These are phyloP conservation scores for Vitis riparia DNA, from an alignment of 164 flowering plant species.

Conservation along the genomic window DNA sequence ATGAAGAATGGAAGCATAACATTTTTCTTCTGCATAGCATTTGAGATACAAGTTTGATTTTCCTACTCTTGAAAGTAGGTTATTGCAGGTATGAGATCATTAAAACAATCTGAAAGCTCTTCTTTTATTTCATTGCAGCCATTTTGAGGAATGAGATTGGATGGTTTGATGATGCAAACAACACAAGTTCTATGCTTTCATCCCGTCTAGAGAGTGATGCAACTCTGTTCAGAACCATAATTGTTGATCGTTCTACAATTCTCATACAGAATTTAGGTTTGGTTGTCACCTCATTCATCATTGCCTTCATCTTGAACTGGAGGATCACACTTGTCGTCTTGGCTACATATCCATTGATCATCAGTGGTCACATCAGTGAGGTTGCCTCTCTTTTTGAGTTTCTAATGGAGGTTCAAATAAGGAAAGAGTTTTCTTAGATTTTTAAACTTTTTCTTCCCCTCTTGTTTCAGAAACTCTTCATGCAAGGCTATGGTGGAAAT, in stretches of 20 bases:
- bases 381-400: conserved; percentile 25
- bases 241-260: conserved; percentile 83
- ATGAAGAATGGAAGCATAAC: too few species aligned
- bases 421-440: too few species aligned
- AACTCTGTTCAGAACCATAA: conserved; percentile 66
- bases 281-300: conserved; percentile 63
- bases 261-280: conserved; percentile 73
- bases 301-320: conserved; percentile 93
- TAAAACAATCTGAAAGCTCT: neutral
- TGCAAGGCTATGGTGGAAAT: conserved; percentile 96
- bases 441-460: neutral
- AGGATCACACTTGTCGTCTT: conserved; percentile 78
- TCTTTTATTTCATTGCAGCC: conserved; percentile 47
- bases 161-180: conserved; percentile 77
- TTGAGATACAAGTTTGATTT: too few species aligned
- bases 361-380: conserved; percentile 93
- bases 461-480: conserved; percentile 74
- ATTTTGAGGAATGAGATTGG: conserved; percentile 90
- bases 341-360: conserved; percentile 78
- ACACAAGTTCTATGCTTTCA: conserved; percentile 76
- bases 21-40: too few species aligned
- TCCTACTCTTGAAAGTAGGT: too few species aligned
- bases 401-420: neutral
- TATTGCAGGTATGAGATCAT: too few species aligned
- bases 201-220: conserved; percentile 89